A percentile compares a stretch with the other conserved stretches of the same genome.
Conservation (phyloP, 2,329 filamentous ascomycete species). For the Cyphellophora attinorum region DNA sequence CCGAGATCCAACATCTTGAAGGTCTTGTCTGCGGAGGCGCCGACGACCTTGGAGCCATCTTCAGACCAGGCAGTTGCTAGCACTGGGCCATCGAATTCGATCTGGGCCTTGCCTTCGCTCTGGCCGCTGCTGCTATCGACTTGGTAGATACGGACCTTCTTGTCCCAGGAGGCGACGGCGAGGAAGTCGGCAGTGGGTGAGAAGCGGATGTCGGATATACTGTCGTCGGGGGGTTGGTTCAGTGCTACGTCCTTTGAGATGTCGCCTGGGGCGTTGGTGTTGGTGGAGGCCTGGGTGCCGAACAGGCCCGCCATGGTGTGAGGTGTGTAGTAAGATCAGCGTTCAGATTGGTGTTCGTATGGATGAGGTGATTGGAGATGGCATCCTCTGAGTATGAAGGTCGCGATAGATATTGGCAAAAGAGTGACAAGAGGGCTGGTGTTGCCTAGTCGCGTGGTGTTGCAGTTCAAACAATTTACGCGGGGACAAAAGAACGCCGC, state of each 20-base stretch:
- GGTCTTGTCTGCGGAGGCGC: constrained; percentile 82
- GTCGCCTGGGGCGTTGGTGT: constrained; percentile 74
- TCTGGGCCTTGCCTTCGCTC: constrained; percentile 64
- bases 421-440: no score
- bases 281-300: constrained; percentile 40
- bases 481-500: no score
- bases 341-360: no score
- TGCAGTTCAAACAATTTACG: no score
- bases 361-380: no score
- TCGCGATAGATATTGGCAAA: no score
- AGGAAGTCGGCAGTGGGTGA: constrained; percentile 70
- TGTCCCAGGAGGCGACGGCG: constrained; percentile 91
- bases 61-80: constrained; percentile 78
- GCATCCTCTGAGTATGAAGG: no score
- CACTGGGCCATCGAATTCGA: constrained; percentile 75
- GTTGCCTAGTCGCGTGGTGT: no score
- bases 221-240: constrained; percentile 71
- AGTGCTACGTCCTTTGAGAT: constrained; percentile 81
- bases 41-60: constrained; percentile 85
- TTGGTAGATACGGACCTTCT: constrained; percentile 95
- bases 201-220: constrained; percentile 80
- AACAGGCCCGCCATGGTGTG: constrained; percentile 55
- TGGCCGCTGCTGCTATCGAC: constrained; percentile 67
- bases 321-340: no score
- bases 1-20: constrained; percentile 79